phyloP scores from a whole-genome alignment of 2,329 filamentous ascomycete genomes.

The Thielaviopsis musarum region DNA sequence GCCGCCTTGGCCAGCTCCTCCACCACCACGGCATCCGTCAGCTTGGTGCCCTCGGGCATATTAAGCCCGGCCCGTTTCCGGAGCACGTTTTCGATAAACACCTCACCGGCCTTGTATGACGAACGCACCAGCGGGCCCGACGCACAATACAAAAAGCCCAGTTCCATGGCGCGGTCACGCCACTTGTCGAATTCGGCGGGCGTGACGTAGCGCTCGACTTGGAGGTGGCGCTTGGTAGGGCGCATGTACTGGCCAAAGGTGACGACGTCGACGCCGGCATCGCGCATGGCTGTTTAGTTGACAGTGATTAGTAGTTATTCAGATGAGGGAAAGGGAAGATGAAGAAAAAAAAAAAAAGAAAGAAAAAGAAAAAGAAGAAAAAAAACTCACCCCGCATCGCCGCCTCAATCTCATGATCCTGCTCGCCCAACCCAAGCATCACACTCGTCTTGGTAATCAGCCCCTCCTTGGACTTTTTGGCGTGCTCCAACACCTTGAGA shows the following conservation, averaged over 20 bases:
- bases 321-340: too few relatives aligned
- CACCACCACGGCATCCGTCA: constrained; percentile 25
- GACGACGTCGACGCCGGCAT: constrained; percentile 74
- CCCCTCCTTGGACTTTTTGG: constrained; percentile 52
- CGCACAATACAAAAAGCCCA: constrained; percentile 95
- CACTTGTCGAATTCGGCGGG: constrained; percentile 84
- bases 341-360: too few relatives aligned
- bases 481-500: constrained; percentile 59
- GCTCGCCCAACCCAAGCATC: constrained; percentile 91
- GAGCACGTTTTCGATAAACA: constrained; percentile 96
- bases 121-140: constrained; percentile 84
- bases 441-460: constrained; percentile 98
- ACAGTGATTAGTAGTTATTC: too few relatives aligned
- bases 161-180: constrained; percentile 73
- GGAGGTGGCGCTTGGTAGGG: constrained; percentile 92
- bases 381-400: constrained; percentile 45
- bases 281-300: constrained; percentile 56
- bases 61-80: constrained; percentile 47
- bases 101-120: constrained; percentile 95
- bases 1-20: constrained; percentile 17
- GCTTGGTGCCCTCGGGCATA: constrained; percentile 16
- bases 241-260: constrained; percentile 99
- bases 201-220: constrained; percentile 88
- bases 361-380: neutral
- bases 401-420: constrained; percentile 68